Evolutionary conservation across 345 rosid species (phyloP), one percentile per base, ranked within the genome.

Genomic region (Combretum micranthum): DNA sequence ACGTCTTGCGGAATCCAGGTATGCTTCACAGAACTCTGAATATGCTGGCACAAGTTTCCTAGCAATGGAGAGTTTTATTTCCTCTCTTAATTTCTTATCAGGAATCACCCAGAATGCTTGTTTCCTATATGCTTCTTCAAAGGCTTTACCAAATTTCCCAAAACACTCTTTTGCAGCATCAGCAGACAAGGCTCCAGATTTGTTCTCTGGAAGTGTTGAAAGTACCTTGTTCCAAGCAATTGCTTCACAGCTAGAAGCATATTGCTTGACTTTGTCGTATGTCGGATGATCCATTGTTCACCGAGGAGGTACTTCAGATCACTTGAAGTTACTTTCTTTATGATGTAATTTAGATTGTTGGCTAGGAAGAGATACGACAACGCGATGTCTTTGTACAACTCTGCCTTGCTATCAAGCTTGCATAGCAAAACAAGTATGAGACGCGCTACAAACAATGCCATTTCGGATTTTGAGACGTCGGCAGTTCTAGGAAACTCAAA

Each of bases 361-460:
- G 96, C 90, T 7, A 87, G 77, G 80, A 87, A 93, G 57, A 93
- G 82, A 60, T 93, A 87, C 0, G 92, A 79, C 50, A 83, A 63
- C 4, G 97, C 66, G 19, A 72, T 79, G 25, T 93, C 91, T 62
- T 79, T 85, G 86, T 87, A 83, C 6, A 62, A 68, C 69, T 69
- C 74, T 14, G 91, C 84, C 67, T 75, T 87, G 51, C 80, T 65
- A 62, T 89, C 94, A 55, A 93, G 87, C 63, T 82, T 93, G 78
- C 99, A 89, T 42, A 89, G 64, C 46, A 93, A 69, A 49, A 77
- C 78, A 7, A 87, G 83, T 54, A 85, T 68, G 32, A 93, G 77
- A 96, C 97, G 80, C 15, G 88, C 83, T 10, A 87, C 57, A 25
- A 86, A 77, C 61, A 69, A 42, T 0, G 86, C 60, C 45, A 73